Conservation (phyloP, 352 stramenopile genomes). For the Phytophthora pisi region DNA sequence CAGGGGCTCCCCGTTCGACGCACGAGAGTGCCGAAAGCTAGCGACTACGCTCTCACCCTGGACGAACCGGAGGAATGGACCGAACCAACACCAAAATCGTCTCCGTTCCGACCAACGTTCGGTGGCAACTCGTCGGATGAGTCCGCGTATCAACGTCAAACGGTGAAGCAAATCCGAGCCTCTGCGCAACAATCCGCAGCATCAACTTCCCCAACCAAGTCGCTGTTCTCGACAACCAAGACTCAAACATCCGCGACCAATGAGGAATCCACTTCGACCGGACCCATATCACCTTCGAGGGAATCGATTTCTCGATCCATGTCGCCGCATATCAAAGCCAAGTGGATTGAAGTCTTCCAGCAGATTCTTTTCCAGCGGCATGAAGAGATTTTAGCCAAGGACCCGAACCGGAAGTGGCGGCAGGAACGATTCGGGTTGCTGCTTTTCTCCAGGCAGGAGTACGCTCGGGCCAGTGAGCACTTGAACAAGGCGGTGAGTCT, state of each 20-base stretch:
- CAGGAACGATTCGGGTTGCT: constrained; percentile 69
- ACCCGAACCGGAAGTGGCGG: constrained; percentile 63
- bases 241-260: no score
- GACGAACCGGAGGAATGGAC: constrained; percentile 18
- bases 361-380: constrained; percentile 61
- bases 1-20: constrained; percentile 40
- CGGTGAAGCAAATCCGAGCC: constrained; percentile 3
- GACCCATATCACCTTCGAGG: not conserved
- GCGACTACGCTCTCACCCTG: constrained; percentile 14
- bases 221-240: constrained; percentile 1
- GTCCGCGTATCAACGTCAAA: constrained; percentile 4
- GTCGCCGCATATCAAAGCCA: constrained; percentile 25
- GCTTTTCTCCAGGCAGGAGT: constrained; percentile 52
- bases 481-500: constrained; percentile 59
- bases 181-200: constrained; percentile 3
- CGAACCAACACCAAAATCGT: not conserved
- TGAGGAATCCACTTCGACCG: not conserved
- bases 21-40: constrained; percentile 17
- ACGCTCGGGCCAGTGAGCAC: constrained; percentile 46
- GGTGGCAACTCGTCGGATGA: constrained; percentile 26
- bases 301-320: constrained; percentile 1
- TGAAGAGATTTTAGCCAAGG: constrained; percentile 60
- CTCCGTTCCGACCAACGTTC: constrained; percentile 31
- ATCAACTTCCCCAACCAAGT: not conserved
- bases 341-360: constrained; percentile 52